Conservation (phyloP, 768 basidiomycete species). For the Candolleomyces efflorescens region DNA sequence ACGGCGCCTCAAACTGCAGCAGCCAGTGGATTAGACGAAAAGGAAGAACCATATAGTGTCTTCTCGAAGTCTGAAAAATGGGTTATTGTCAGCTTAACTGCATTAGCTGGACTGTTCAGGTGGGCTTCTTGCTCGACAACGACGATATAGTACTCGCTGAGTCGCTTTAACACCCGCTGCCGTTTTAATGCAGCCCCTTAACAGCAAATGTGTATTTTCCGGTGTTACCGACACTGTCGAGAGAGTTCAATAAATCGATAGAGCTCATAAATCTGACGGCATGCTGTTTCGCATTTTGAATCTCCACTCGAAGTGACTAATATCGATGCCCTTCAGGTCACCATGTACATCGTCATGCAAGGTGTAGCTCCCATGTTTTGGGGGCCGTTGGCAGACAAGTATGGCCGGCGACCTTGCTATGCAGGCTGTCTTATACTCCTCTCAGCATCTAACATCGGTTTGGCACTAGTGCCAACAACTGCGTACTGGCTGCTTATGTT, state of each 20-base stretch:
- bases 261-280: slow-evolving; percentile 80
- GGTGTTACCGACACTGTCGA: slow-evolving; percentile 64
- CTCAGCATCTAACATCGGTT: slow-evolving; percentile 59
- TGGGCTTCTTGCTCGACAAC: slow-evolving; percentile 12
- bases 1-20: not conserved
- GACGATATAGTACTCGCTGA: not conserved
- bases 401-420: slow-evolving; percentile 62
- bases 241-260: slow-evolving; percentile 57
- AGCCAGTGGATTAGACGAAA: slow-evolving; percentile 10
- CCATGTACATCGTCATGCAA: slow-evolving; percentile 70
- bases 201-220: slow-evolving; percentile 80
- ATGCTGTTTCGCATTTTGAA: not conserved
- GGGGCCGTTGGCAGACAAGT: slow-evolving; percentile 65
- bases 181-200: slow-evolving; percentile 43
- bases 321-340: slow-evolving; percentile 32
- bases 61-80: slow-evolving; percentile 60
- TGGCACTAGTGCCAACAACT: slow-evolving; percentile 43
- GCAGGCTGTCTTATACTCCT: slow-evolving; percentile 61
- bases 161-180: not conserved
- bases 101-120: slow-evolving; percentile 65
- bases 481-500: slow-evolving; percentile 79
- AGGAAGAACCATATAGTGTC: slow-evolving; percentile 34
- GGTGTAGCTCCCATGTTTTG: slow-evolving; percentile 63
- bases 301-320: not conserved
- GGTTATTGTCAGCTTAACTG: slow-evolving; percentile 58